Conservation (phyloP, 2,329 filamentous ascomycete species). For the Trichophyton equinum region DNA sequence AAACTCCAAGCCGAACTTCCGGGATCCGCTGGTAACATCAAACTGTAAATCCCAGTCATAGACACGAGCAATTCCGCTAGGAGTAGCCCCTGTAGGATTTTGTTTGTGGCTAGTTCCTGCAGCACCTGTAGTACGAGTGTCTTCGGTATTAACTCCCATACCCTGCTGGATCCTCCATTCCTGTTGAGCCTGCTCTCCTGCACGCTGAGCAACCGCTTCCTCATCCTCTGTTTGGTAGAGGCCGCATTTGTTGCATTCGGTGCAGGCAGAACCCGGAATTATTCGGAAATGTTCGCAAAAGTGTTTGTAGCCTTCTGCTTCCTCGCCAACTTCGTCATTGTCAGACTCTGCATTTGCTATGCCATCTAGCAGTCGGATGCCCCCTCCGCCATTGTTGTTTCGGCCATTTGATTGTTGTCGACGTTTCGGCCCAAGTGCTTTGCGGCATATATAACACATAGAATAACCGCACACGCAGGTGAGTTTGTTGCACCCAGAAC, state of each 20-base stretch:
- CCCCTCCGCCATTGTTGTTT: neutral
- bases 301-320: constrained; percentile 70
- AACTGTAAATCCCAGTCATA: constrained; percentile 19
- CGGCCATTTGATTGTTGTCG: constrained; percentile 14
- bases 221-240: constrained; percentile 61
- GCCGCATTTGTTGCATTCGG: constrained; percentile 68
- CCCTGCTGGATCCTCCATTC: constrained; percentile 58
- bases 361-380: constrained; percentile 3
- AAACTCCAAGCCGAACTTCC: constrained; percentile 19
- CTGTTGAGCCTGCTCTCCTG: constrained; percentile 58
- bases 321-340: constrained; percentile 22
- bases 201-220: constrained; percentile 53
- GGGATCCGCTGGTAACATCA: constrained; percentile 13
- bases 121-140: neutral
- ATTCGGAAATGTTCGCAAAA: constrained; percentile 94
- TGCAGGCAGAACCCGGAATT: constrained; percentile 61
- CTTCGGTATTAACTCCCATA: constrained; percentile 13
- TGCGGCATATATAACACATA: constrained; percentile 95
- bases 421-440: constrained; percentile 36
- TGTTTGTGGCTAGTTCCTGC: neutral
- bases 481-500: constrained; percentile 89
- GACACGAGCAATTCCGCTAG: constrained; percentile 3
- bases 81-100: neutral
- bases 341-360: constrained; percentile 6
- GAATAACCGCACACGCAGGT: constrained; percentile 91